Base-by-base conservation (phyloP, 352 stramenopile species). In the Globisporangium paroecandrum region DNA sequence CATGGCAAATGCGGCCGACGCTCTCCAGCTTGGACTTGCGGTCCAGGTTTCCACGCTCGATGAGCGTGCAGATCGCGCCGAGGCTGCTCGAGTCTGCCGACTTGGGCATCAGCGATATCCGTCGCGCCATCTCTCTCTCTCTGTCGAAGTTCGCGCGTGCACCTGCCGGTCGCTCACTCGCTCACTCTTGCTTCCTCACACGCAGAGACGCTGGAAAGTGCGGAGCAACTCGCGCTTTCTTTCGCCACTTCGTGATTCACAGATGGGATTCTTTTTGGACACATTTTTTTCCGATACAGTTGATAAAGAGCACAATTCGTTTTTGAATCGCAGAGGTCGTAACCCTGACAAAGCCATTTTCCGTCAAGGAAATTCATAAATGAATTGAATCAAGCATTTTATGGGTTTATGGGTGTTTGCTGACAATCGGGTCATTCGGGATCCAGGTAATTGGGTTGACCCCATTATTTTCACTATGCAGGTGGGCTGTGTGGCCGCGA, bases 21-120 rank as follows among this genome's bases (percentile, higher is more conserved):
- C 87, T 94, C 68, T 96, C 89, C 27, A 96, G 83, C 70, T 96
- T 96, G 55, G 89, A 92, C 72, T 94, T 94, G 66, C 89, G 85
- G 64, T 96, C 89, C 55, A 96, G 67, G 22, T 80, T 91, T 24
- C 89, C 87, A 54, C 82, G 85, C 63, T 96, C 89, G 24, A 96
- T 89, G 55, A 95, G 82, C 66, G 78, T 82, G 73, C 89, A 96
- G 69, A 94, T 94, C 64, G 87, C 85, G 27, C 75, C 79, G 59
- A 95, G 78, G 38, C 81, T 89, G 68, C 77, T 75, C 55, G 66
- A 49, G 41, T 71, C 66, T 5, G 51, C 59, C 0, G 59, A 34
- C 25, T 71, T 71, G 18, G 66, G 66, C 59, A 71, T 57, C 27
- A 67, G 24, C 27, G 66, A 71, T 54, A 71, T 58, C 27, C 66